Base-by-base conservation (phyloP, 2,329 filamentous ascomycete genomes). In the Penicillium digitatum region DNA sequence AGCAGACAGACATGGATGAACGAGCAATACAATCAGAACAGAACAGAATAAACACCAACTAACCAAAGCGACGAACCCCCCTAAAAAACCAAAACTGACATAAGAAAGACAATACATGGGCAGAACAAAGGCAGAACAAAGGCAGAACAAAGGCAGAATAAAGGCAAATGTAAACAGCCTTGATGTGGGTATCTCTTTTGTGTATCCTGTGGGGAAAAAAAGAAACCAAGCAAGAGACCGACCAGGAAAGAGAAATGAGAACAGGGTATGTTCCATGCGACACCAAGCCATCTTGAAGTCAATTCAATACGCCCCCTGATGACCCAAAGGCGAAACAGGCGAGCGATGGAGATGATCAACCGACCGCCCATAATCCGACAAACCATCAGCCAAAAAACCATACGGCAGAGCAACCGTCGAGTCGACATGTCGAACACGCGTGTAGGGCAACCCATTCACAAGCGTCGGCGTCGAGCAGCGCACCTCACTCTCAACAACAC, bases 381-480 rank as follows among this genome's bases (percentile, higher is more conserved):
- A 39, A 18, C 54, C 38, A 39, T 69, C 64, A 8, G 61, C 50
- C 14, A 64, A 42, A 8, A 66, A 46, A 12, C 55, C 58, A 44
- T 62, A 66, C 3, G 63, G 44, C 18, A 63, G 55, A 12, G 18
- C 48, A 44, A 32, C 20, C 6, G 20, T 22, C 29, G 55, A 32
- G 38, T 66, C 63, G 5, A 56, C 20, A 20, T 62, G 64, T 40
- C 59, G 63, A n/a, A 69, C 63, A 24, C 70, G 74, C 11, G 65
- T 69, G 43, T 79, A 79, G 16, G 63, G 64, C 29, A 76, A 65
- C 3, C 76, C 76, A 39, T 68, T 78, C 29, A 77, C 66, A 7
- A 78, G 59, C 1, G 68, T 71, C 1, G 49, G 32, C 7, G 64
- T 64, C 14, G 70, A 67, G 31, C 62, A 60, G 8, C 60, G 65